Base-by-base conservation (phyloP, 176 grass and related monocot genomes). In the Chloris gayana region DNA sequence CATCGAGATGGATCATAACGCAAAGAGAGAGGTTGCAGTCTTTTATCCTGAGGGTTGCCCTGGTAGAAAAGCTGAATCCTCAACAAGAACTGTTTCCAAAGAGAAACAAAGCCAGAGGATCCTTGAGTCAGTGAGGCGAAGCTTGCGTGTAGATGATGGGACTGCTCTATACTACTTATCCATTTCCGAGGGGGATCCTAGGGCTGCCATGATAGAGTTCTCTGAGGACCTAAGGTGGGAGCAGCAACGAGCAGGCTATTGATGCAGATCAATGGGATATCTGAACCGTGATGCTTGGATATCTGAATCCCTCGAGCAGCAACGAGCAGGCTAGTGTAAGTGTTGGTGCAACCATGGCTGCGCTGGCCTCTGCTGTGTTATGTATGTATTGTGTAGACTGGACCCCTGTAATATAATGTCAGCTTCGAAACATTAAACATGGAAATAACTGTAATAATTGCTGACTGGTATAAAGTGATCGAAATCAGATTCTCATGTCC, bases 121-220 rank as follows among this genome's bases (percentile, higher is more conserved):
- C 74, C 70, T 98, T 0, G 81, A 98, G 64, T 98, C 95, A 0
- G 84, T 98, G 37, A 89, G 68, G 77, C 80, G 90, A 44, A 93
- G 88, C 83, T 76, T 98, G 78, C 88, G 89, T 15, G 90, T 93
- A 0, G 95, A 98, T 14, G 92, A 95, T 5, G 92, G 88, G 64
- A 98, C 95, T n/a, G 95, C 95, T n/a, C 90, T 88, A 18, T 93
- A 91, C 85, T 98, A 98, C 49, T 64, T 98, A 14, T 98, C 90
- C 0, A 74, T 88, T 66, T 77, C 92, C 0, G 87, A 88, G n/a
- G 95, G 95, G 2, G 90, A 98, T 89, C 95, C 95, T 0, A 94
- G 88, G 76, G 88, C 90, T 24, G 95, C 92, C 38, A 98, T 98
- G 92, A 67, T 89, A 78, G 85, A 93, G 71, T 94, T 85, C 84